Evolutionary conservation across 495 filamentous ascomycete genomes (phyloP), one percentile per base, ranked within the genome.

Genomic region (Glutinoglossum americanum): DNA sequence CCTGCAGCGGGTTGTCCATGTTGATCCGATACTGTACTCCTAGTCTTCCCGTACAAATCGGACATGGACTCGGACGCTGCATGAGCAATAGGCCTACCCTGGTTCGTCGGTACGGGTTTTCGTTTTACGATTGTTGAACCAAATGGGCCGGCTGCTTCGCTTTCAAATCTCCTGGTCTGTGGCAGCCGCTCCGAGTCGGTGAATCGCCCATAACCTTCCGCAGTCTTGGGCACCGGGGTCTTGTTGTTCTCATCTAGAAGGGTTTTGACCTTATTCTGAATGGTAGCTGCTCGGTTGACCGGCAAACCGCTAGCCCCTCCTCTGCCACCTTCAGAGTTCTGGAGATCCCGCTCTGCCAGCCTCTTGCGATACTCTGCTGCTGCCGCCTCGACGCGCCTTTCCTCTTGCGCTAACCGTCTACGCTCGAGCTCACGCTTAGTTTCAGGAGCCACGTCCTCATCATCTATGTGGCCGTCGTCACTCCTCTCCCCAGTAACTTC

Each of bases 361-460:
- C 83, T 81, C 59, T 80, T 76, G 3, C 85, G 80, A 64, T 96
- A 94, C 67, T 95, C 92, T 0, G 85, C 89, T n/a, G 87, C 87
- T 0, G 89, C 92, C 47, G 78, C 82, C 35, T 85, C 89, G 10
- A 98, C 93, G n/a, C 92, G 77, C 59, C 82, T 82, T 68, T 98
- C 92, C 69, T 97, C 92, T 66, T 87, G 80, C 21, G 83, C 83
- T 21, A 97, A 77, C 49, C 85, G 79, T 37, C 82, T 76, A 23
- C 89, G 79, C 67, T 98, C 92, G 7, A 96, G 74, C 66, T 97
- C 92, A 27, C 92, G 80, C 32, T 88, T 80, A 74, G 90, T 84
- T 68, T 97, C 93, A 0, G 90, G 87, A 5, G 85, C 79, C 67
- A 94, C 76, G 44, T 86, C 82, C 53, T 87, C 79, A 60, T 80